Evolutionary conservation across 768 basidiomycete species (phyloP), one percentile per base, ranked within the genome.

Genomic region (Rhodotorula taiwanensis): DNA sequence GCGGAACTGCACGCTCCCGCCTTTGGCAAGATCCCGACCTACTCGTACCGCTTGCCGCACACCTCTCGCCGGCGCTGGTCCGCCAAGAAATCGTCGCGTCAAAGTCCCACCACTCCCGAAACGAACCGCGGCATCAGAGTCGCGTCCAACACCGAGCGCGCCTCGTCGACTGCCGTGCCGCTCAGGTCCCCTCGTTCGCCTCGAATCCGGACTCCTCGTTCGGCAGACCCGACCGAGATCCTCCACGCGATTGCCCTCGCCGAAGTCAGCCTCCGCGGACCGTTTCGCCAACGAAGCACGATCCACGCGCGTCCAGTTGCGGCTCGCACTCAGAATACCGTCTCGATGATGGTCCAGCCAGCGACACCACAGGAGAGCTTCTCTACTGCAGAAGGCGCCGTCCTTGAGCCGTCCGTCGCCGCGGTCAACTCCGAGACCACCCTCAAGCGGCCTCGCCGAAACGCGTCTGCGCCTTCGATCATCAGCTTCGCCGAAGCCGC

Each of bases 21-120:
- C 0, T 57, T 62, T 39, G 66, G 66, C n/a, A 54, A 31, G 30
- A 39, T 67, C 53, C 23, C 61, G 2, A 62, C 66, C 39, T 67
- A 56, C 50, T 59, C 61, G 21, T 43, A 63, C 36, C 66, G 66
- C 28, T 18, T 42, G 14, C 59, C 30, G 9, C 36, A 9, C 10
- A 39, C 36, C 36, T 9, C 36, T 39, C 36, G 36, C 36, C 36
- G 36, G 10, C 36, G 36, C 36, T 39, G 36, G 36, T 39, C 36
- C n/a, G n/a, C n/a, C n/a, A n/a, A n/a, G n/a, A n/a, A n/a, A n/a
- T n/a, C n/a, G n/a, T n/a, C 30, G 4, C 30, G 3, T 33, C 23
- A 28, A 34, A 48, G 28, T 30, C 28, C 18, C 47, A 18, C 3
- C 2, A 1, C 3, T 25, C n/a, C 31, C 39, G 52, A n/a, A 25